These are phyloP conservation scores for Aphanomyces euteiches DNA, from an alignment of 352 stramenopile genomes.

Conservation along the genomic window DNA sequence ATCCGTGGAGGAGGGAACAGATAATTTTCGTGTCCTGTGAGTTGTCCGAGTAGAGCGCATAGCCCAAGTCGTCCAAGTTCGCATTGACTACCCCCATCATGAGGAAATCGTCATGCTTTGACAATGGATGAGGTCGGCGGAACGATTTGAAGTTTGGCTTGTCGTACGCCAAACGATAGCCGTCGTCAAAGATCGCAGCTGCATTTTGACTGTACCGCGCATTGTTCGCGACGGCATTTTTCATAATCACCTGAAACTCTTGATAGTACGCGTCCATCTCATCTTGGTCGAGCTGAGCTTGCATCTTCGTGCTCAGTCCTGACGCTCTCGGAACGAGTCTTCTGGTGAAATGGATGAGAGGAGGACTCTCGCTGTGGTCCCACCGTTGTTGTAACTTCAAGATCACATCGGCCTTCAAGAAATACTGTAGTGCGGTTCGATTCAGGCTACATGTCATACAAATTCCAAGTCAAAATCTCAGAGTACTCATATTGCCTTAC, in stretches of 20 bases:
- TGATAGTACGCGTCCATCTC: slow-evolving; percentile 8
- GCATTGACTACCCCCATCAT: slow-evolving; percentile 14
- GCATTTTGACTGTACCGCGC: neutral
- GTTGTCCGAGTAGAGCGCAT: slow-evolving; percentile 53
- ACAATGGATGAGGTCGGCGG: slow-evolving; percentile 5
- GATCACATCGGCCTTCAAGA: no score
- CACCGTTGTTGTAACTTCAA: no score
- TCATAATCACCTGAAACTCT: neutral
- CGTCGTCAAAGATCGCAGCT: slow-evolving; percentile 5
- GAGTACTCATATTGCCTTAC: no score
- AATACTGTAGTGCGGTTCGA: no score
- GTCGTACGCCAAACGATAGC: slow-evolving; percentile 20
- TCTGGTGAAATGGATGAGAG: no score
- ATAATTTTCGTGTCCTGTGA: slow-evolving; percentile 61
- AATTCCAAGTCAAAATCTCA: no score
- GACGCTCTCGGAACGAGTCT: no score
- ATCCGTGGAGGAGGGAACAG: slow-evolving; percentile 62
- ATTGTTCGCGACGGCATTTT: slow-evolving; percentile 10
- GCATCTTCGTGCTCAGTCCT: no score
- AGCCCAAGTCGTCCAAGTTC: slow-evolving; percentile 66
- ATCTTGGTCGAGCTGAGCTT: neutral
- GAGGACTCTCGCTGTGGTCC: no score
- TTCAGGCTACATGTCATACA: no score
- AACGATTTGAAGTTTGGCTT: slow-evolving; percentile 12
- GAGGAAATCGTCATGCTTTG: slow-evolving; percentile 27